Evolutionary conservation across 352 stramenopile genomes (phyloP).

Genomic region (Thalassiosira oceanica): DNA sequence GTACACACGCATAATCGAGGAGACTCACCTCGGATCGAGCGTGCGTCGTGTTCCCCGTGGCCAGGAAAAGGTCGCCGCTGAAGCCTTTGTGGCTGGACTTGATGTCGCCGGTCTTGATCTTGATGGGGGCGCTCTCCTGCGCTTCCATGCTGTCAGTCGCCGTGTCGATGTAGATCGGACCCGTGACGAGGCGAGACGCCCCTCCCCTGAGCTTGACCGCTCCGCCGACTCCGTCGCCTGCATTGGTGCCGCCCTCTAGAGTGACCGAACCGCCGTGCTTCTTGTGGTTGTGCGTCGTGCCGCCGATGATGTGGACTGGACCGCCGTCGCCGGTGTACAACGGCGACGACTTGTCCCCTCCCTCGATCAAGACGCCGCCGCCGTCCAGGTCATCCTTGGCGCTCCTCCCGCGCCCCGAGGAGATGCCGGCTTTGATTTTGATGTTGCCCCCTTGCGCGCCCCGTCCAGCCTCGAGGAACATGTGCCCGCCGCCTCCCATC

Average conservation of each 20-base stretch:
- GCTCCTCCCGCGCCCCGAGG: conserved; percentile 43
- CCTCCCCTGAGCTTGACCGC: conserved; percentile 14
- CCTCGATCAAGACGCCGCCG: conserved; percentile 66
- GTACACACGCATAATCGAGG: too few relatives aligned
- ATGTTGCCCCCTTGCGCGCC: too few relatives aligned
- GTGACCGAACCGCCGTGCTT: conserved; percentile 22
- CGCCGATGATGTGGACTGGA: conserved; percentile 83
- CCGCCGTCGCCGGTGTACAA: conserved; percentile 66
- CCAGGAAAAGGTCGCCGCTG: conserved; percentile 12
- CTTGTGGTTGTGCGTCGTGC: conserved; percentile 70
- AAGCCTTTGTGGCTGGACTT: background rate
- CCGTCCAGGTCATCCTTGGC: conserved; percentile 53
- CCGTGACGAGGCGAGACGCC: background rate
- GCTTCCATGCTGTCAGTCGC: background rate
- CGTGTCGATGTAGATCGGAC: conserved; percentile 9
- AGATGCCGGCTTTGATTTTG: conserved; percentile 50
- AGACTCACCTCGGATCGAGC: too few relatives aligned
- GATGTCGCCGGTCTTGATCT: conserved; percentile 22
- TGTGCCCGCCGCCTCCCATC: too few relatives aligned
- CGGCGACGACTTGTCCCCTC: conserved; percentile 57
- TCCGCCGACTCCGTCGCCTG: conserved; percentile 21
- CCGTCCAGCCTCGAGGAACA: too few relatives aligned
- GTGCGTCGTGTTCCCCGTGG: too few relatives aligned
- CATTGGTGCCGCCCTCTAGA: conserved; percentile 23
- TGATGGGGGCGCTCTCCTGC: conserved; percentile 13